These are phyloP conservation scores for Pythium dissotocum DNA, from an alignment of 352 stramenopile genomes.

Conservation along the genomic window DNA sequence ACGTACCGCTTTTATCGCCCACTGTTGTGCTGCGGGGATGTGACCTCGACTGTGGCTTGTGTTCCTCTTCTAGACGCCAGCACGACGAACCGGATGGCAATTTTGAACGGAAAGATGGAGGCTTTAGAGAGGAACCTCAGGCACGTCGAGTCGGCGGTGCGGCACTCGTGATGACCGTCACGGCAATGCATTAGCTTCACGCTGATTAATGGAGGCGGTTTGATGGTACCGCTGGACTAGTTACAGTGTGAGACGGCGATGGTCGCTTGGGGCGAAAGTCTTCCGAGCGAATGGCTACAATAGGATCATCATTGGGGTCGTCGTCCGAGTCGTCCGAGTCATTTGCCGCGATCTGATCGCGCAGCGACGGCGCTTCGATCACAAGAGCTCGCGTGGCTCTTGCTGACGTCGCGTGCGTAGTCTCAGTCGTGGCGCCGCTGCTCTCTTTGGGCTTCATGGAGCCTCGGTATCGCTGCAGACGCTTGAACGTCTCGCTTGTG, in stretches of 20 bases:
- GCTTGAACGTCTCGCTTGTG: slow-evolving; percentile 47
- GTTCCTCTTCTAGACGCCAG: slow-evolving; percentile 38
- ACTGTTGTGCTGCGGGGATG: neutral
- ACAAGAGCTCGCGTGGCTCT: neutral
- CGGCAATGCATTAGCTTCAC: neutral
- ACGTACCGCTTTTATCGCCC: slow-evolving; percentile 8
- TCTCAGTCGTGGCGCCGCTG: neutral
- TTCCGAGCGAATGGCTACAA: slow-evolving; percentile 12
- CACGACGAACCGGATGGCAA: slow-evolving; percentile 38
- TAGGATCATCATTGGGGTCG: neutral
- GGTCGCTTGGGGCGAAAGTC: slow-evolving; percentile 14
- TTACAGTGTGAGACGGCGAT: neutral
- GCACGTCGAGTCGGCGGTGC: slow-evolving; percentile 23
- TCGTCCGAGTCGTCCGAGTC: slow-evolving; percentile 16
- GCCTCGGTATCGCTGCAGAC: slow-evolving; percentile 53
- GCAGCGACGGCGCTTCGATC: slow-evolving; percentile 10
- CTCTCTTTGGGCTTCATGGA: slow-evolving; percentile 9
- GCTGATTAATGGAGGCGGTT: neutral
- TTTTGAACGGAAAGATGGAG: slow-evolving; percentile 46
- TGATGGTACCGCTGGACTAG: neutral
- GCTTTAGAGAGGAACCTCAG: slow-evolving; percentile 45
- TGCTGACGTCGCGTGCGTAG: neutral
- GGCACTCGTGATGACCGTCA: neutral
- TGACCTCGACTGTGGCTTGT: neutral
- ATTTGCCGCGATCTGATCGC: neutral